Conservation (phyloP, 2,329 filamentous ascomycete genomes). For the Colletotrichum camelliae region DNA sequence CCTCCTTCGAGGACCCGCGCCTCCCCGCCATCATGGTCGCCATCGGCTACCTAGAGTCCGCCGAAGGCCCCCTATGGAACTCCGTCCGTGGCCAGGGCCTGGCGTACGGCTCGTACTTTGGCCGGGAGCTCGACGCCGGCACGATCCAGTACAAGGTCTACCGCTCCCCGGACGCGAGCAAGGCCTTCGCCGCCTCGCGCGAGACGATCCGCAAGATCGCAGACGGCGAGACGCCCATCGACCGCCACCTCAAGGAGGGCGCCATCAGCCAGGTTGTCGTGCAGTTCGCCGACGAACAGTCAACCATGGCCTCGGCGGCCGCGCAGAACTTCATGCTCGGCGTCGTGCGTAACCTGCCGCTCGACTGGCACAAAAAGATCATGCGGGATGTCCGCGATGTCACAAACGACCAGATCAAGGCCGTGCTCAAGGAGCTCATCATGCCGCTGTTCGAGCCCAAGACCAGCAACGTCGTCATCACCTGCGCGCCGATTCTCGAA, state of each 20-base stretch:
- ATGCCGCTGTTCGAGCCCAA: conserved; percentile 81
- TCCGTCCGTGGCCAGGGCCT: conserved; percentile 92
- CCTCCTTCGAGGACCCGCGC: conserved; percentile 76
- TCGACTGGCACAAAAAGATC: conserved; percentile 79
- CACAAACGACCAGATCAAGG: conserved; percentile 76
- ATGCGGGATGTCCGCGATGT: conserved; percentile 80
- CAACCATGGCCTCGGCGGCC: conserved; percentile 83
- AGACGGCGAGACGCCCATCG: conserved; percentile 73
- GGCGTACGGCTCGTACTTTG: conserved; percentile 87
- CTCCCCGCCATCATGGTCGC: conserved; percentile 88
- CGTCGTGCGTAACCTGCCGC: conserved; percentile 77
- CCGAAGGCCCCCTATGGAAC: conserved; percentile 94
- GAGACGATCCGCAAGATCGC: conserved; percentile 78
- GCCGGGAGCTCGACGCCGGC: conserved; percentile 78
- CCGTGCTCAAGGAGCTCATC: conserved; percentile 75
- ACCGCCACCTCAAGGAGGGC: conserved; percentile 84
- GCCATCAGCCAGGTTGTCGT: conserved; percentile 91
- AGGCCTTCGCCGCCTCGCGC: conserved; percentile 80
- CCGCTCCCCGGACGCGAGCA: conserved; percentile 86
- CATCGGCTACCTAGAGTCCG: conserved; percentile 87
- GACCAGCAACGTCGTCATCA: conserved; percentile 84
- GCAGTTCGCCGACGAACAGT: conserved; percentile 84
- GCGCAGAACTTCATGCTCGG: conserved; percentile 82
- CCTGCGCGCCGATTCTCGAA: conserved; percentile 83
- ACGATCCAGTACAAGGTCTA: conserved; percentile 86